Base-by-base conservation (phyloP, 2,329 filamentous ascomycete genomes). In the Pyricularia sp. region DNA sequence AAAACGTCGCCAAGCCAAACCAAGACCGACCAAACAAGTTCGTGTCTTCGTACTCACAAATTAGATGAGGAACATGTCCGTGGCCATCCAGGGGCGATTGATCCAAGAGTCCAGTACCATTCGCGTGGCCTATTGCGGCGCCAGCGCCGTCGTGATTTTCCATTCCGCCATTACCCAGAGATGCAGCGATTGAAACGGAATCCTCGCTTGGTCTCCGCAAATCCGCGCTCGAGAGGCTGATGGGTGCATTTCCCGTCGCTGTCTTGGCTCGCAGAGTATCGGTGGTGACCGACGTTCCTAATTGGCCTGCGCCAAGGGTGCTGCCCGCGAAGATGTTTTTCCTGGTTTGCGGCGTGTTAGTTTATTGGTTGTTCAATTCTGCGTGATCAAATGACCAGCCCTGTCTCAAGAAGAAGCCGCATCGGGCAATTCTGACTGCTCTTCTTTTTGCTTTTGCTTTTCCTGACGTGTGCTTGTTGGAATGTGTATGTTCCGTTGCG, bases 61-160 rank as follows among this genome's bases (percentile, higher is more conserved):
- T 74, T 70, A 79, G 74, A 71, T 80, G 78, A 68, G 79, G 76
- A 65, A 78, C 75, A 68, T 81, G 80, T 71, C 74, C 75, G 57
- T 81, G 77, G 61, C 62, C n/a, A 28, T 64, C 62, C 30, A 64
- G n/a, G n/a, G 53, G 22, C 49, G 68, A 66, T 31, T 66, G 60
- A 53, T 69, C 65, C 65, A 69, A 40, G 64, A 66, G 49, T 22
- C 33, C 57, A 31, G 60, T 65, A 60, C 33, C 57, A 16, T 60
- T 65, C 31, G 33, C 31, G 12, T 55, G 26, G 26, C 59, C 60
- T 49, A 44, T 31, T 26, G 62, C 49, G 28, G 62, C 62, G 13
- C 35, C 63, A 59, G 61, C 62, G 30, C 63, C 59, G 40, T 55
- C 67, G 63, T 66, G 65, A 16, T 63, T 61, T 44, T 70, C 72